Conservation (phyloP, 495 filamentous ascomycete species). For the Penicillium coprophilum region DNA sequence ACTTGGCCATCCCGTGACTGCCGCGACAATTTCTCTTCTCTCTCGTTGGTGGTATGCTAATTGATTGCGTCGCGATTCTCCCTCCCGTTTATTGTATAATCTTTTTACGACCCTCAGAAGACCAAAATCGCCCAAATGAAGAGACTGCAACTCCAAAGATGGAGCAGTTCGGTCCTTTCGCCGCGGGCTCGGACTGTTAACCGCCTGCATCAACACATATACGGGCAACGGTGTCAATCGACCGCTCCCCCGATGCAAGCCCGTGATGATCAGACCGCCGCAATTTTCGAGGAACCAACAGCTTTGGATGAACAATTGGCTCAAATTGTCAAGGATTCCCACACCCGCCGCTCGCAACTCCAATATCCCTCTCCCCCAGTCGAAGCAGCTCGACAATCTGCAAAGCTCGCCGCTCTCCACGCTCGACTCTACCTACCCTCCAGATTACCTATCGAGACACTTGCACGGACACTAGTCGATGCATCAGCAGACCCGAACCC, state of each 20-base stretch:
- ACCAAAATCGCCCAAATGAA: slow-evolving; percentile 54
- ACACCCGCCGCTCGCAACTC: slow-evolving; percentile 34
- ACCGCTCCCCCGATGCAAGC: slow-evolving; percentile 36
- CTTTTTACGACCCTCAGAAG: slow-evolving; percentile 13
- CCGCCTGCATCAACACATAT: slow-evolving; percentile 47
- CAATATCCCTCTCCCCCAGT: slow-evolving; percentile 65
- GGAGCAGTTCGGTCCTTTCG: slow-evolving; percentile 68
- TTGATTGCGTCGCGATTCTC: slow-evolving; percentile 18
- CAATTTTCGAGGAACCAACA: slow-evolving; percentile 18
- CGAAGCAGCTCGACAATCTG: slow-evolving; percentile 66
- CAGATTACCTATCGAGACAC: slow-evolving; percentile 78
- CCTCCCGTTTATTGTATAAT: slow-evolving; percentile 16
- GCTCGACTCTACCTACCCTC: slow-evolving; percentile 81
- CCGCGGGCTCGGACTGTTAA: slow-evolving; percentile 52
- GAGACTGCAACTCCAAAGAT: slow-evolving; percentile 67
- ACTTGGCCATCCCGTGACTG: slow-evolving; percentile 46
- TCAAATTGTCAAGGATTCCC: slow-evolving; percentile 20
- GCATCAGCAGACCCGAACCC: slow-evolving; percentile 73
- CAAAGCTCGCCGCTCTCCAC: slow-evolving; percentile 92
- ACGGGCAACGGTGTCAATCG: slow-evolving; percentile 40
- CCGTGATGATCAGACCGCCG: slow-evolving; percentile 11
- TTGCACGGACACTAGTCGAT: slow-evolving; percentile 84
- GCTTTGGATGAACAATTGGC: slow-evolving; percentile 9
- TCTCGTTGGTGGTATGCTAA: slow-evolving; percentile 28
- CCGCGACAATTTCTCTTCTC: slow-evolving; percentile 47